These are phyloP conservation scores for Graphium sp. DNA, from an alignment of 2,329 filamentous ascomycete species.

Conservation along the genomic window DNA sequence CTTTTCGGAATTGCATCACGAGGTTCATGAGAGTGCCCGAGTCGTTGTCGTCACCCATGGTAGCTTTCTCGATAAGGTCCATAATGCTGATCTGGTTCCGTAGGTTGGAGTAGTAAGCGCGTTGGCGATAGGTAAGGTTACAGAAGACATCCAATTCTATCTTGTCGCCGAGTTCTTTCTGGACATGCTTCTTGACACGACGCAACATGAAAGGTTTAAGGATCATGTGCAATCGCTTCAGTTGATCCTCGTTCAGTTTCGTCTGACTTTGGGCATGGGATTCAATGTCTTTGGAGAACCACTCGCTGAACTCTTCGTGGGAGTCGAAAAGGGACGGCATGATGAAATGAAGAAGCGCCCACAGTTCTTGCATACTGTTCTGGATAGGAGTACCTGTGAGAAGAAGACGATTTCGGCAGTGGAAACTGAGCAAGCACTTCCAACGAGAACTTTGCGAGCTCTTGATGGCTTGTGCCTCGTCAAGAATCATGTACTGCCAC, in stretches of 20 bases:
- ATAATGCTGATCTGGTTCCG: conserved; percentile 97
- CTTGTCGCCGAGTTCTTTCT: conserved; percentile 98
- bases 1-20: conserved; percentile 99
- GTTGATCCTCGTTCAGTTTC: conserved; percentile 97
- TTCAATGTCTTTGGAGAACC: conserved; percentile 93
- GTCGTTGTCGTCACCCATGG: conserved; percentile 84
- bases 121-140: conserved; percentile 88
- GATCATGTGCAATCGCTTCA: conserved; percentile 96
- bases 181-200: conserved; percentile 98
- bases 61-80: conserved; percentile 95
- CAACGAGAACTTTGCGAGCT: conserved; percentile 90
- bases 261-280: conserved; percentile 97
- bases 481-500: conserved; percentile 99
- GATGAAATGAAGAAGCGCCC: conserved; percentile 96
- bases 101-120: conserved; percentile 81
- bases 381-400: conserved; percentile 96
- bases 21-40: conserved; percentile 96
- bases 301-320: conserved; percentile 83
- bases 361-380: conserved; percentile 99
- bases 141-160: conserved; percentile 95
- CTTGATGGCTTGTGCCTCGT: conserved; percentile 98
- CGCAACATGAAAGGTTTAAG: conserved; percentile 98
- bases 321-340: conserved; percentile 98
- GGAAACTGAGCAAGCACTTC: conserved; percentile 89
- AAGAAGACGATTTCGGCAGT: conserved; percentile 84